These are phyloP conservation scores for Podaxis sp. DNA, from an alignment of 768 basidiomycete genomes.

Conservation along the genomic window DNA sequence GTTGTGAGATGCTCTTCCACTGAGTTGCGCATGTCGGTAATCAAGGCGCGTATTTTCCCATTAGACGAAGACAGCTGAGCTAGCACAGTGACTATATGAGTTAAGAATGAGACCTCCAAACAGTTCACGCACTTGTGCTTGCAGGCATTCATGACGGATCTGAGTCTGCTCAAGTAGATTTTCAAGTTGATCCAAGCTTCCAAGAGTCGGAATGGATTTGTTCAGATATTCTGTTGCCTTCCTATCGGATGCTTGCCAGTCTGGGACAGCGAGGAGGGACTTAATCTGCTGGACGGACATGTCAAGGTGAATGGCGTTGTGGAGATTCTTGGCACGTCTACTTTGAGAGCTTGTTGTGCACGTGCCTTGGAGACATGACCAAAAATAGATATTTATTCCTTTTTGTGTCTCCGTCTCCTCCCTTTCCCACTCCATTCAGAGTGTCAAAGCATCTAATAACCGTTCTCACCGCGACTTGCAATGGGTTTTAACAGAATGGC, in stretches of 20 bases:
- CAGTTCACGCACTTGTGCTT: constrained; percentile 38
- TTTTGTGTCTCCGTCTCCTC: no score
- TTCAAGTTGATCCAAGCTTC: constrained; percentile 48
- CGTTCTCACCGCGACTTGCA: background rate
- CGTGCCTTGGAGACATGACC: background rate
- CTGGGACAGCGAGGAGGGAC: constrained; percentile 45
- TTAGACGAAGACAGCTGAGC: constrained; percentile 58
- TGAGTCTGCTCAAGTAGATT: constrained; percentile 38
- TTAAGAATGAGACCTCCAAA: constrained; percentile 13
- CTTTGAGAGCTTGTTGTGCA: background rate
- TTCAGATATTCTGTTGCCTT: constrained; percentile 39
- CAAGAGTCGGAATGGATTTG: constrained; percentile 39
- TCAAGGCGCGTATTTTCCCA: constrained; percentile 37
- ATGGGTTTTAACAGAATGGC: background rate
- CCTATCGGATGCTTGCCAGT: constrained; percentile 27
- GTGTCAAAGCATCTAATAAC: background rate
- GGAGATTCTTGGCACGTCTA: background rate
- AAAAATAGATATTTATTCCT: no score
- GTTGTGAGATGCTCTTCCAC: constrained; percentile 49
- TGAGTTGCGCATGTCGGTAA: constrained; percentile 42
- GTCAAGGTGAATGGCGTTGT: constrained; percentile 5
- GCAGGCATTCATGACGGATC: constrained; percentile 33
- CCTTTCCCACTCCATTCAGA: background rate
- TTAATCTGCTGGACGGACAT: constrained; percentile 36
- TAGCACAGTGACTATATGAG: constrained; percentile 39